phyloP scores from a whole-genome alignment of 2,329 filamentous ascomycete genomes.

The Xylariales sp. region DNA sequence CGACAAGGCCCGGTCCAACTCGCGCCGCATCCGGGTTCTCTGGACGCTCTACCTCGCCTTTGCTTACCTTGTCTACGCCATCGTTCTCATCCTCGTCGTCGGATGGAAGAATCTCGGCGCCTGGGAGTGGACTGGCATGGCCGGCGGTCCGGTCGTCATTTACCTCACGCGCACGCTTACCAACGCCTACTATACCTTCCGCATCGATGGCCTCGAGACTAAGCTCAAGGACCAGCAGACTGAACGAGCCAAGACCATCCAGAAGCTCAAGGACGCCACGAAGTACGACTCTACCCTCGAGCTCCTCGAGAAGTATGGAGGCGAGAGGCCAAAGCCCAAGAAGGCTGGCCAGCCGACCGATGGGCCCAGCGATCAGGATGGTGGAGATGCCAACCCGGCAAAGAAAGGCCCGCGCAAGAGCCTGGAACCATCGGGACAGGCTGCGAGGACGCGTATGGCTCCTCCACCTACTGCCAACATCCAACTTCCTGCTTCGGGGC shows the following conservation, averaged over 20 bases:
- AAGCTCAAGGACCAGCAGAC: slow-evolving; percentile 71
- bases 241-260: slow-evolving; percentile 82
- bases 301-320: slow-evolving; percentile 90
- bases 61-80: slow-evolving; percentile 80
- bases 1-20: slow-evolving; percentile 66
- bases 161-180: slow-evolving; percentile 66
- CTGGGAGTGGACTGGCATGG: slow-evolving; percentile 73
- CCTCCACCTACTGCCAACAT: slow-evolving; percentile 64
- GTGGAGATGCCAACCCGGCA: slow-evolving; percentile 16
- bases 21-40: slow-evolving; percentile 76
- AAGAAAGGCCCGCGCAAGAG: slow-evolving; percentile 21
- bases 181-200: slow-evolving; percentile 73
- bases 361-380: slow-evolving; percentile 14
- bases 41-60: slow-evolving; percentile 90
- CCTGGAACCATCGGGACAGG: no score
- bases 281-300: slow-evolving; percentile 95
- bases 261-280: slow-evolving; percentile 90
- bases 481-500: slow-evolving; percentile 32
- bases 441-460: slow-evolving; percentile 41
- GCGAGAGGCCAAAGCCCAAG: slow-evolving; percentile 44
- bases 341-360: slow-evolving; percentile 19
- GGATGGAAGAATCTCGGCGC: slow-evolving; percentile 75
- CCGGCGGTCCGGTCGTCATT: slow-evolving; percentile 78
- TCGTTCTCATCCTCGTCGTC: slow-evolving; percentile 79
- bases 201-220: slow-evolving; percentile 64